Conservation (phyloP, 2,329 filamentous ascomycete species). For the Colletotrichum lindemuthianum region DNA sequence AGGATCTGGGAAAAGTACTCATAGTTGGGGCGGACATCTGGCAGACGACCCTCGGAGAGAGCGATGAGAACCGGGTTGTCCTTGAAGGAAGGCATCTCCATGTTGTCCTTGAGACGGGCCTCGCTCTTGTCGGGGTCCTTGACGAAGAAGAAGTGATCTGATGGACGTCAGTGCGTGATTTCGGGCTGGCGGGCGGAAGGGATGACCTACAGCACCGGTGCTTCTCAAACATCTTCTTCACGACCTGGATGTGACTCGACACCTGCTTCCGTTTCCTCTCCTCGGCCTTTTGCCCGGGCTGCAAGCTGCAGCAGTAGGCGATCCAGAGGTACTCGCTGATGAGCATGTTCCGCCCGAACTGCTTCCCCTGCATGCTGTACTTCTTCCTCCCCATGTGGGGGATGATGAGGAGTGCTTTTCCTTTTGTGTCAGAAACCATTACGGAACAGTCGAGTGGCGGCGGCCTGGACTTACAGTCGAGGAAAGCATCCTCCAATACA, state of each 20-base stretch:
- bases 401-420: constrained; percentile 69
- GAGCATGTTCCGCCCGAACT: constrained; percentile 75
- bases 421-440: constrained; percentile 2
- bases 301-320: constrained; percentile 56
- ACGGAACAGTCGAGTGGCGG: not conserved
- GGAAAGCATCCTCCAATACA: constrained; percentile 72
- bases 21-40: constrained; percentile 69
- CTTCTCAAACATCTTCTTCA: constrained; percentile 73
- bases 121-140: constrained; percentile 64
- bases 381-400: constrained; percentile 74
- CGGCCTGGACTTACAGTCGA: constrained; percentile 64
- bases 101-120: constrained; percentile 53
- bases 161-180: constrained; percentile 8
- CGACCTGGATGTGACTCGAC: constrained; percentile 76
- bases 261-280: constrained; percentile 71
- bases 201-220: constrained; percentile 69
- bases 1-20: constrained; percentile 69
- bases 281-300: constrained; percentile 57
- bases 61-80: constrained; percentile 72
- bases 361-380: constrained; percentile 71
- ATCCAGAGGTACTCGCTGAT: constrained; percentile 75
- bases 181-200: not conserved
- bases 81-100: constrained; percentile 68
- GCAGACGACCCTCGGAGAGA: constrained; percentile 65
- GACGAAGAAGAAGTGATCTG: constrained; percentile 70